A percentile compares a stretch with the other conserved stretches of the same genome.
These are phyloP conservation scores for Plasmodium adleri DNA, from an alignment of 169 alveolate genomes.

Conservation along the genomic window DNA sequence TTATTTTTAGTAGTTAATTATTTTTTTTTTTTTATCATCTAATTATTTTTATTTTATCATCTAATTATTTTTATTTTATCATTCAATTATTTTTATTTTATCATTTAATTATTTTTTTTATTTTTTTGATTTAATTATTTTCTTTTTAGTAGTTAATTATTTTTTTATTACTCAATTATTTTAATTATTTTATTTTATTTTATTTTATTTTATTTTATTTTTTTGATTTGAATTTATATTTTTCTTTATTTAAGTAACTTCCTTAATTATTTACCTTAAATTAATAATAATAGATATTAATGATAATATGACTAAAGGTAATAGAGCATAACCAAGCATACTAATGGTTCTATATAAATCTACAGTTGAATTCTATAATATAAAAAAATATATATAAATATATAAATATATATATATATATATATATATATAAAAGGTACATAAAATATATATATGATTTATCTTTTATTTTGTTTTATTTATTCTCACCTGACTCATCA, in stretches of 20 bases:
- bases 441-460: constrained; percentile 3
- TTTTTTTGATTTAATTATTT: no score
- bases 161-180: neutral
- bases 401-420: neutral
- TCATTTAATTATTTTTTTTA: no score
- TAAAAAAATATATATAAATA: neutral
- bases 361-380: constrained; percentile 47
- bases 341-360: constrained; percentile 89
- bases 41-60: no score
- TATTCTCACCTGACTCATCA: constrained; percentile 79
- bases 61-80: no score
- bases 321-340: constrained; percentile 88
- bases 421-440: constrained; percentile 9
- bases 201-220: no score
- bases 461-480: constrained; percentile 4
- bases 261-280: constrained; percentile 63
- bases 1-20: no score
- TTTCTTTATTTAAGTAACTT: neutral
- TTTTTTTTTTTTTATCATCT: no score
- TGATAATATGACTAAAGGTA: constrained; percentile 88
- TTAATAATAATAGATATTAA: constrained; percentile 83
- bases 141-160: no score
- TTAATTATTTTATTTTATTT: neutral
- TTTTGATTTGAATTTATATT: neutral
- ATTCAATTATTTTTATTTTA: no score